A percentile compares a stretch with the other conserved stretches of the same genome.
phyloP scores from a whole-genome alignment of 257 asterid genomes.

The Solanum neorickii region DNA sequence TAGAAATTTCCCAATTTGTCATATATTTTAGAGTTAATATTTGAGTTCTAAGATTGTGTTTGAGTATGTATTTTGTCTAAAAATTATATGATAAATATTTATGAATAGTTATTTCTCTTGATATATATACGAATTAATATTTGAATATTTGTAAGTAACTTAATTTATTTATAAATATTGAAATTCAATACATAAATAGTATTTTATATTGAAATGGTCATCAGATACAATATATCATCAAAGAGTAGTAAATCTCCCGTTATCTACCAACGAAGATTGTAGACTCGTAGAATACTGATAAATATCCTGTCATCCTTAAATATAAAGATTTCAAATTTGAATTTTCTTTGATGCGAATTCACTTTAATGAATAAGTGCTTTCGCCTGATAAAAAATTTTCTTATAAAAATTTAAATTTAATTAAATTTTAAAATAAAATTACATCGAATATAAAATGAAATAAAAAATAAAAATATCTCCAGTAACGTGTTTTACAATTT shows the following conservation, averaged over 20 bases:
- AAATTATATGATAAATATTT: too few species aligned
- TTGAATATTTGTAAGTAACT: neutral
- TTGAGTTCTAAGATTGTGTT: neutral
- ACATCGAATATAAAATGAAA: fast-evolving
- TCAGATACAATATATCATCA: neutral
- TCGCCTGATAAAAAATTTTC: fast-evolving
- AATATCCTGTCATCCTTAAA: too few species aligned
- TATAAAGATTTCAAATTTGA: neutral
- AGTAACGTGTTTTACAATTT: neutral
- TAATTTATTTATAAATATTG: neutral
- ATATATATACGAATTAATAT: neutral
- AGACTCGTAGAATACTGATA: too few species aligned
- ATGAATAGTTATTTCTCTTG: neutral
- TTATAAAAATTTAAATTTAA: too few species aligned
- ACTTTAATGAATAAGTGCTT: too few species aligned
- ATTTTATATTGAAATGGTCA: neutral
- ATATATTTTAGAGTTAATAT: neutral
- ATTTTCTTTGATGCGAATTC: fast-evolving
- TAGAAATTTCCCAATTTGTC: neutral
- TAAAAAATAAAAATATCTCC: too few species aligned
- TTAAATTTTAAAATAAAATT: fast-evolving
- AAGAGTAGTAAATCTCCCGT: neutral
- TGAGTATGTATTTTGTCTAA: neutral
- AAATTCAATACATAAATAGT: neutral
- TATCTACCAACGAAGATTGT: neutral